Evolutionary conservation across 2,329 filamentous ascomycete genomes (phyloP).

Genomic region (Aspergillus fructus): DNA sequence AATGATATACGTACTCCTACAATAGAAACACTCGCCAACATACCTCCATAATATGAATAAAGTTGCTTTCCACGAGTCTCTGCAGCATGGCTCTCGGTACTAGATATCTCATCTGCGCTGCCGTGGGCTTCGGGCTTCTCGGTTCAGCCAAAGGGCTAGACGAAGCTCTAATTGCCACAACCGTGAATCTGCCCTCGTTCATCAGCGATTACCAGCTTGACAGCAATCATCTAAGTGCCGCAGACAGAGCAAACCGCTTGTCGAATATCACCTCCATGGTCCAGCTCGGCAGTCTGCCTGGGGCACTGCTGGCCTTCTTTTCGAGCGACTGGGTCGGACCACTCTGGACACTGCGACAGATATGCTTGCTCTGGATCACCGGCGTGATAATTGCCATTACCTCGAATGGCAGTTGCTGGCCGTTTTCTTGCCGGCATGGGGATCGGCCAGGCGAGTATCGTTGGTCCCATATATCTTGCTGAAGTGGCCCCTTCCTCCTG

Average conservation of each 20-base stretch:
- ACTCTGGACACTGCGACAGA: conserved; percentile 24
- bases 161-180: conserved; percentile 24
- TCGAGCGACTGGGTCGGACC: conserved; percentile 28
- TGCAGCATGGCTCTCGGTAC: too few species aligned
- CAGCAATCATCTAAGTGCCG: background rate
- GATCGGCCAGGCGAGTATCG: conserved; percentile 64
- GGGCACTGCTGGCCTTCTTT: conserved; percentile 33
- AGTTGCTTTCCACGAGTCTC: too few species aligned
- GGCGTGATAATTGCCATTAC: conserved; percentile 35
- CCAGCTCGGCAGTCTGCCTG: conserved; percentile 39
- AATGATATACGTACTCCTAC: too few species aligned
- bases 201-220: conserved; percentile 16
- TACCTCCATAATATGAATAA: too few species aligned
- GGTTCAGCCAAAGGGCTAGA: conserved; percentile 19
- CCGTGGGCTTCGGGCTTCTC: conserved; percentile 3
- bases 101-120: background rate
- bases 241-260: background rate
- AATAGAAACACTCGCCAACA: too few species aligned
- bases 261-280: conserved; percentile 43
- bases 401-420: conserved; percentile 29
- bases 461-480: conserved; percentile 85
- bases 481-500: conserved; percentile 68
- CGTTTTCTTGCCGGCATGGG: conserved; percentile 34
- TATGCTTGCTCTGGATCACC: conserved; percentile 20
- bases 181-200: conserved; percentile 21